These are phyloP conservation scores for Pyronema omphalodes DNA, from an alignment of 495 filamentous ascomycete species.

Conservation along the genomic window DNA sequence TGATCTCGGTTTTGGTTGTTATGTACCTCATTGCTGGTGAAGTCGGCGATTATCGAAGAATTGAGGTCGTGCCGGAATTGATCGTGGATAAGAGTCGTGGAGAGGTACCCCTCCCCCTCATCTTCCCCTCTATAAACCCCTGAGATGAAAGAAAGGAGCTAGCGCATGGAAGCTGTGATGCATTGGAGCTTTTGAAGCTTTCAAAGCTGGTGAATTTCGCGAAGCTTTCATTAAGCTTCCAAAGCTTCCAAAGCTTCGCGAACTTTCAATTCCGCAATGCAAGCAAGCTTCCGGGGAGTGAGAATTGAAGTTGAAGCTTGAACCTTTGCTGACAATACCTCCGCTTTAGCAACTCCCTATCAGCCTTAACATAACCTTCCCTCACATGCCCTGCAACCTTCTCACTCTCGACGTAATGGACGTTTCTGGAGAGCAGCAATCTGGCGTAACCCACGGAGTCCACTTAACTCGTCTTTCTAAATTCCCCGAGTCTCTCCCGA, in stretches of 20 bases:
- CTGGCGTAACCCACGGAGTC: slow-evolving; percentile 79
- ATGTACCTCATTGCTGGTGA: slow-evolving; percentile 83
- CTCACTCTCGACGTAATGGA: slow-evolving; percentile 97
- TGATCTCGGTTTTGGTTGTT: slow-evolving; percentile 70
- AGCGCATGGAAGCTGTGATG: no score
- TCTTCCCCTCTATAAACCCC: neutral
- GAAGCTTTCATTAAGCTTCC: neutral
- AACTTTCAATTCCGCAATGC: no score
- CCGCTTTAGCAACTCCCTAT: slow-evolving; percentile 79
- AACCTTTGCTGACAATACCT: neutral
- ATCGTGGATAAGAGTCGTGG: slow-evolving; percentile 74
- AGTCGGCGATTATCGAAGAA: slow-evolving; percentile 79
- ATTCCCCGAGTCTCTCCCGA: slow-evolving; percentile 53
- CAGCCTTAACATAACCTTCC: slow-evolving; percentile 93
- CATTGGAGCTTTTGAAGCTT: no score
- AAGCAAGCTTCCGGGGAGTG: no score
- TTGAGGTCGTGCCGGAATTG: slow-evolving; percentile 76
- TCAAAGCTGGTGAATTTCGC: neutral
- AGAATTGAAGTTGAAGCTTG: neutral
- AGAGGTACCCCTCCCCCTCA: slow-evolving; percentile 33
- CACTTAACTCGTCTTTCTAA: slow-evolving; percentile 67
- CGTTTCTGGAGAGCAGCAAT: slow-evolving; percentile 88
- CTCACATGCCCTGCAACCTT: slow-evolving; percentile 82
- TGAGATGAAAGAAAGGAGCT: neutral
- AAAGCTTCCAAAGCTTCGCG: no score